Evolutionary conservation across 208 protist genomes (phyloP), one percentile per base, ranked within the genome.

Genomic region (Leishmania lainsoni): DNA sequence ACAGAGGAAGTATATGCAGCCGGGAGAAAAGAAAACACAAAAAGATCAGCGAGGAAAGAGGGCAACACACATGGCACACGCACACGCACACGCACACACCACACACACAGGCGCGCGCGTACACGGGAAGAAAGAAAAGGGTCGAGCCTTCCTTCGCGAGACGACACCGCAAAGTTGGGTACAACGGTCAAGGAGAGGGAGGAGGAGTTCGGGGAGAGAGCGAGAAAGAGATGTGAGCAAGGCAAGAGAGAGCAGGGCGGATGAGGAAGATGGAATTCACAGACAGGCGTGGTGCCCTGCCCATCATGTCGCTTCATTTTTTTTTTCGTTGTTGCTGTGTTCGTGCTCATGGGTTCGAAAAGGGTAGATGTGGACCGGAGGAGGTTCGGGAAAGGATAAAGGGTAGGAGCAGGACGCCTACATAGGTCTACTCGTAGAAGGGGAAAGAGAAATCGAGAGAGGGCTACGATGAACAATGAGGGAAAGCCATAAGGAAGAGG

Each of bases 341-440:
- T 58, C 54, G 54, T 16, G 54, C 20, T 26, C 20, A 78, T 35
- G 74, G 52, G 26, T 45, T 54, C 71, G n/a, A 22, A 76, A 39
- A 29, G 32, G n/a, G 16, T 5, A 65, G 32, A 66, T 63, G 56
- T 39, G 29, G 5, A 20, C 35, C 26, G 51, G 51, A 59, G 51
- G n/a, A 76, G n/a, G 51, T 10, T 8, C 66, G 20, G 51, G n/a
- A 65, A 65, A 76, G 66, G n/a, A 68, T 78, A 35, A 48, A 65
- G 51, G 66, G 72, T 65, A 76, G 29, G 58, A n/a, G 58, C 29
- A 32, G 26, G 58, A 63, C 3, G 1, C 45, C 45, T 3, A 63
- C 58, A 10, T 63, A 63, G 58, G 58, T 10, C 26, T 29, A 32
- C 26, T 68, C 16, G 73, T 49, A 63, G 29, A 49, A 78, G n/a